Evolutionary conservation across 2,329 filamentous ascomycete genomes (phyloP).

Genomic region (Fusarium beomiforme): DNA sequence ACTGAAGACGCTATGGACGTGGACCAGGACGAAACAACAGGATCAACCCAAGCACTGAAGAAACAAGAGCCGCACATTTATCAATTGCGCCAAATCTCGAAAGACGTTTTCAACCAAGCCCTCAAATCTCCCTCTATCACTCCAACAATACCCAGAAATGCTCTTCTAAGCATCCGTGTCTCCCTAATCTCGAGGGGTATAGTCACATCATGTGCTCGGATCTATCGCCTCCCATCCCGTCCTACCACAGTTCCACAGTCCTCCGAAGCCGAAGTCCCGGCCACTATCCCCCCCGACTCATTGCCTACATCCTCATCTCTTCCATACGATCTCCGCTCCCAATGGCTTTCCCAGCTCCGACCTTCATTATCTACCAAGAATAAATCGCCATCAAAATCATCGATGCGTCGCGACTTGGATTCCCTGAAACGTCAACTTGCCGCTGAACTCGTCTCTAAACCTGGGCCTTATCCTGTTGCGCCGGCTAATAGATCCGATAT

Average conservation of each 20-base stretch:
- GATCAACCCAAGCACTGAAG: neutral
- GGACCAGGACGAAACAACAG: constrained; percentile 32
- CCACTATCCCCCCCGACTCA: constrained; percentile 50
- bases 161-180: constrained; percentile 71
- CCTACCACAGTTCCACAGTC: constrained; percentile 37
- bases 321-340: constrained; percentile 64
- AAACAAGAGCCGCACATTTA: constrained; percentile 8
- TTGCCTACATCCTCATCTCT: constrained; percentile 39
- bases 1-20: constrained; percentile 48
- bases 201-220: constrained; percentile 76
- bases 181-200: constrained; percentile 76
- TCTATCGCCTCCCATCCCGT: constrained; percentile 79
- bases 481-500: constrained; percentile 51
- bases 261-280: constrained; percentile 57
- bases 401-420: constrained; percentile 45
- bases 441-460: constrained; percentile 57
- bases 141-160: constrained; percentile 46
- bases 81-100: constrained; percentile 40
- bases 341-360: constrained; percentile 75
- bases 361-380: neutral
- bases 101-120: constrained; percentile 46
- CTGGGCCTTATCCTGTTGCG: constrained; percentile 46
- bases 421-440: constrained; percentile 57
- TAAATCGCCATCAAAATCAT: constrained; percentile 26
- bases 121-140: constrained; percentile 34